Evolutionary conservation across 306 rosid species (phyloP).

Genomic region (Trifolium fragiferum): DNA sequence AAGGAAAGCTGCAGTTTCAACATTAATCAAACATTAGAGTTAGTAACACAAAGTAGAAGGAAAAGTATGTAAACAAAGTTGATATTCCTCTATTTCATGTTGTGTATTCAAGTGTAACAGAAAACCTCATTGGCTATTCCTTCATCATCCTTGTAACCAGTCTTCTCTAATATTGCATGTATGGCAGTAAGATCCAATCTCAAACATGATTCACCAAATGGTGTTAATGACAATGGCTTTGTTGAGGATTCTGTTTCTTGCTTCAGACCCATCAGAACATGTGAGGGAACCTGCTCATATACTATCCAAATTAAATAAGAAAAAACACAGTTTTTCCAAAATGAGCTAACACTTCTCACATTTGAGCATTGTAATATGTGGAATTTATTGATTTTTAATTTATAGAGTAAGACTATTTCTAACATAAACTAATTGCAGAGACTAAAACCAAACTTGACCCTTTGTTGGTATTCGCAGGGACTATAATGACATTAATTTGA

Average conservation of each 20-base stretch:
- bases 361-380: background rate
- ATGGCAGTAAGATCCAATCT: constrained; percentile 93
- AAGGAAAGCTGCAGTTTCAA: constrained; percentile 84
- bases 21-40: constrained; percentile 38
- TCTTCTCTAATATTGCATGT: constrained; percentile 86
- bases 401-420: background rate
- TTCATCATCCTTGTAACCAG: constrained; percentile 95
- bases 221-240: constrained; percentile 73
- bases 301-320: constrained; percentile 54
- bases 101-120: constrained; percentile 28
- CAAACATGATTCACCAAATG: constrained; percentile 91
- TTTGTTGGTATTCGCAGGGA: too few relatives aligned
- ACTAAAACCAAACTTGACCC: too few relatives aligned
- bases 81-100: background rate
- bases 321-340: constrained; percentile 50
- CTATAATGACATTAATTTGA: too few relatives aligned
- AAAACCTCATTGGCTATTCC: constrained; percentile 96
- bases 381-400: background rate
- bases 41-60: background rate
- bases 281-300: constrained; percentile 73
- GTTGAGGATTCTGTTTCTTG: constrained; percentile 63
- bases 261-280: constrained; percentile 76
- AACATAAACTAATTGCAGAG: background rate
- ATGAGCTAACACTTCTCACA: background rate
- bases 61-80: constrained; percentile 1